A percentile compares a stretch with the other conserved stretches of the same genome.
Conservation (phyloP, 768 basidiomycete genomes). For the Phylloporus rhodoxanthus region DNA sequence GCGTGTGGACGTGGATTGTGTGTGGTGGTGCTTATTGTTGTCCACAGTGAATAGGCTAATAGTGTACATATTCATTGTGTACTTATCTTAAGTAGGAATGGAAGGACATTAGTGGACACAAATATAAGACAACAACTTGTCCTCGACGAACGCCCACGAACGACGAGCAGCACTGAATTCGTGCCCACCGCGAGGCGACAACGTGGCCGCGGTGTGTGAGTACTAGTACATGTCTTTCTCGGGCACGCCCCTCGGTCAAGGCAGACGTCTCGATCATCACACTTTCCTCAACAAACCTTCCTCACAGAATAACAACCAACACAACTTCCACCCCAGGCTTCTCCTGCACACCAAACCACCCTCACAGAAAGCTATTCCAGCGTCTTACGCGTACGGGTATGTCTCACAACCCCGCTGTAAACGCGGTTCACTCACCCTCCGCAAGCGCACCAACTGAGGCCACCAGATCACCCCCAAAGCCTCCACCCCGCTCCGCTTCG, state of each 20-base stretch:
- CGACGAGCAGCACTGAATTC: constrained; percentile 11
- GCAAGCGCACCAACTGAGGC: constrained; percentile 50
- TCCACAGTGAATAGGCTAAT: constrained; percentile 20
- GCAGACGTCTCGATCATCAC: constrained; percentile 78
- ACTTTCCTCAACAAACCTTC: constrained; percentile 63
- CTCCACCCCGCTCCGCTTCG: constrained; percentile 27
- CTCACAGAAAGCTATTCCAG: constrained; percentile 40
- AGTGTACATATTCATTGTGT: constrained; percentile 26
- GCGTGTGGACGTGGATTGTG: constrained; percentile 33
- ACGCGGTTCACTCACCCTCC: constrained; percentile 13
- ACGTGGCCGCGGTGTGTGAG: constrained; percentile 13
- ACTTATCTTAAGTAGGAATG: constrained; percentile 15
- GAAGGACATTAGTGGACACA: constrained; percentile 10
- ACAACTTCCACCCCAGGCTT: constrained; percentile 23
- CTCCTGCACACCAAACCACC: constrained; percentile 27
- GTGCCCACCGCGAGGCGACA: constrained; percentile 11
- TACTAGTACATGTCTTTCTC: constrained; percentile 73
- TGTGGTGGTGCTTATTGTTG: not conserved
- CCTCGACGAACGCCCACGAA: constrained; percentile 6
- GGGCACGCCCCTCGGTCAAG: constrained; percentile 76
- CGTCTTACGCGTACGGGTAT: constrained; percentile 70
- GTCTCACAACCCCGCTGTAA: constrained; percentile 19
- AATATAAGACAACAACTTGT: constrained; percentile 23
- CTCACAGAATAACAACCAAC: constrained; percentile 29
- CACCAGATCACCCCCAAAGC: constrained; percentile 57